Base-by-base conservation (phyloP, 2,329 filamentous ascomycete genomes). In the Didymella exigua region DNA sequence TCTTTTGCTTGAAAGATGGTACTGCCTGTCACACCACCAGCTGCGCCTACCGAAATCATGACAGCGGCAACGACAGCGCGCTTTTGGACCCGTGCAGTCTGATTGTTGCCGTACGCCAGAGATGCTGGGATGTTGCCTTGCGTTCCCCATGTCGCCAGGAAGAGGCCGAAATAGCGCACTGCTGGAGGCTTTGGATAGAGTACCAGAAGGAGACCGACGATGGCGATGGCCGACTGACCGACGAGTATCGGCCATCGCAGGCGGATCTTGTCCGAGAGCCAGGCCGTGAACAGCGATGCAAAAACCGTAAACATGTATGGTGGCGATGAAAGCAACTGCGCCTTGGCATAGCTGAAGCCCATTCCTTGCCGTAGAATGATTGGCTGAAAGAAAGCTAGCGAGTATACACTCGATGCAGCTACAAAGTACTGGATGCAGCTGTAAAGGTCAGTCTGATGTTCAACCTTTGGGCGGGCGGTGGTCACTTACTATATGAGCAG, bases 391-490 rank as follows among this genome's bases (percentile, higher is more conserved):
- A 64, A 67, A 4, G 59, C 57, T n/a, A 66, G 34, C 2, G 63
- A 64, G 49, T 68, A 68, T 1, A 67, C 63, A 19, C 56, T 66
- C 3, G 68, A 71, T 1, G 65, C 68, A 5, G 62, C 63, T 3
- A 71, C 62, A 43, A 71, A 72, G 58, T 71, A 70, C 37, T 71
- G 65, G 5, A 72, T 21, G 4, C 58, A 65, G 55, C 63, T 67
- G 31, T 10, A 8, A 8, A n/a, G 10, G 19, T 62, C 16, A 60
- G 49, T 47, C 24, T 36, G 5, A 18, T 29, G 21, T 34, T 16
- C 4, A 11, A 26, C n/a, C 4, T 10, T 4, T 26, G 16, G 33
- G 8, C 13, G 3, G 19, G 4, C 16, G 7, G 5, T 4, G 7
- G 5, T 4, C 36, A 60, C 62, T 52, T 38, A 68, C 63, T 69